These are phyloP conservation scores for Bacidia rubella DNA, from an alignment of 495 filamentous ascomycete genomes.

Conservation along the genomic window DNA sequence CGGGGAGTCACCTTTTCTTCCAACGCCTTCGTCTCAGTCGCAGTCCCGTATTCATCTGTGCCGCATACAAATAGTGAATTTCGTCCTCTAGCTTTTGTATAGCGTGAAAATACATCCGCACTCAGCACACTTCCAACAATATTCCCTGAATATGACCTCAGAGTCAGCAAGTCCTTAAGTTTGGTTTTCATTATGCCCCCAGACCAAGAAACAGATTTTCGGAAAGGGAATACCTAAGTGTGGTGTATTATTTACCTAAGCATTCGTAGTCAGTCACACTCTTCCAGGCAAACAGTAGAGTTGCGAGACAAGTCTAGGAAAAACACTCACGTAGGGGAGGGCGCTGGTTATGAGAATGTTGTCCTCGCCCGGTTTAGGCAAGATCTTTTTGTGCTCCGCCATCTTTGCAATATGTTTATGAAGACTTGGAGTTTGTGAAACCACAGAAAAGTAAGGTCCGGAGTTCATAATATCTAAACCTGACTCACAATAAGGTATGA, in stretches of 20 bases:
- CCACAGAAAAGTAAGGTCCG: no score
- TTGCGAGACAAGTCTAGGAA: no score
- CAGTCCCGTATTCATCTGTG: constrained; percentile 70
- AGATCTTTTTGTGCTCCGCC: constrained; percentile 16
- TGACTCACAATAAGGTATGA: no score
- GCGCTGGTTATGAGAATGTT: constrained; percentile 49
- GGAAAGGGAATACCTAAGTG: no score
- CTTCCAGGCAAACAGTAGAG: no score
- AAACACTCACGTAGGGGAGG: constrained; percentile 88
- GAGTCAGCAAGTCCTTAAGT: no score
- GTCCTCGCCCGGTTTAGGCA: constrained; percentile 32
- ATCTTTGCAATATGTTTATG: constrained; percentile 1
- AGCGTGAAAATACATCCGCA: constrained; percentile 58
- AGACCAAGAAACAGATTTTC: no score
- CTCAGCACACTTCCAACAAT: constrained; percentile 80
- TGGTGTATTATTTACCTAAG: no score
- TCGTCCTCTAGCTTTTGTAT: constrained; percentile 53
- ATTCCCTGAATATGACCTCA: constrained; percentile 93
- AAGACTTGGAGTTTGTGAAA: not conserved
- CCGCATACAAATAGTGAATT: constrained; percentile 42
- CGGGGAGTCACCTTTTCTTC: constrained; percentile 55
- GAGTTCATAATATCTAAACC: no score
- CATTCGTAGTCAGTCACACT: no score
- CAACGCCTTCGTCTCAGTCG: constrained; percentile 70
- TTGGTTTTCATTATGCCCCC: no score